These are phyloP conservation scores for Lagenidium giganteum DNA, from an alignment of 352 stramenopile species.

Conservation along the genomic window DNA sequence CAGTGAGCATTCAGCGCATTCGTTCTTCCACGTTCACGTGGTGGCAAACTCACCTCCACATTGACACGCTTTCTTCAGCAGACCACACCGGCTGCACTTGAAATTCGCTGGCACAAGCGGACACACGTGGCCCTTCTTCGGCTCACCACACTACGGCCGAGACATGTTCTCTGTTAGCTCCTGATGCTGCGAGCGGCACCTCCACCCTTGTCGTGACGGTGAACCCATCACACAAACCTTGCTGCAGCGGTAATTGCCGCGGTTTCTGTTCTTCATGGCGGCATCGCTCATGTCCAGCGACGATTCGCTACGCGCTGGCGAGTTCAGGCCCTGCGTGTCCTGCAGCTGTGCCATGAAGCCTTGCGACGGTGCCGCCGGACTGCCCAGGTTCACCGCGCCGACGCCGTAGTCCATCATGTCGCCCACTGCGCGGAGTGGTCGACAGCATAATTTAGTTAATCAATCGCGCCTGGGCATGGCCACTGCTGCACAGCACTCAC, in stretches of 20 bases:
- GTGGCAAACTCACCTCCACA: conserved; percentile 53
- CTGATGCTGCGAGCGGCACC: not conserved
- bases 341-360: conserved; percentile 57
- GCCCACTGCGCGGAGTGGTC: too few relatives aligned
- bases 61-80: conserved; percentile 71
- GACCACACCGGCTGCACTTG: conserved; percentile 71
- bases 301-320: conserved; percentile 9
- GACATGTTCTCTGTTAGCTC: too few relatives aligned
- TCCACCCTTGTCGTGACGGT: not conserved
- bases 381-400: conserved; percentile 33
- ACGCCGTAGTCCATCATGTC: conserved; percentile 58
- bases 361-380: conserved; percentile 15
- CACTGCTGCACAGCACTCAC: too few relatives aligned
- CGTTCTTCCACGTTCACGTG: too few relatives aligned
- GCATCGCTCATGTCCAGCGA: conserved; percentile 38
- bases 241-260: conserved; percentile 84
- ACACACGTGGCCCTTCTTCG: conserved; percentile 85
- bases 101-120: conserved; percentile 77
- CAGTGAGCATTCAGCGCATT: too few relatives aligned
- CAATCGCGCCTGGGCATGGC: too few relatives aligned
- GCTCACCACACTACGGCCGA: conserved; percentile 73
- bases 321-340: conserved; percentile 21
- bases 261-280: conserved; percentile 63
- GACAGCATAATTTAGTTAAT: too few relatives aligned
- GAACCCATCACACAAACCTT: conserved; percentile 33